A percentile compares a stretch with the other conserved stretches of the same genome.
phyloP scores from a whole-genome alignment of 2,329 filamentous ascomycete species.

The Cercospora sp. region DNA sequence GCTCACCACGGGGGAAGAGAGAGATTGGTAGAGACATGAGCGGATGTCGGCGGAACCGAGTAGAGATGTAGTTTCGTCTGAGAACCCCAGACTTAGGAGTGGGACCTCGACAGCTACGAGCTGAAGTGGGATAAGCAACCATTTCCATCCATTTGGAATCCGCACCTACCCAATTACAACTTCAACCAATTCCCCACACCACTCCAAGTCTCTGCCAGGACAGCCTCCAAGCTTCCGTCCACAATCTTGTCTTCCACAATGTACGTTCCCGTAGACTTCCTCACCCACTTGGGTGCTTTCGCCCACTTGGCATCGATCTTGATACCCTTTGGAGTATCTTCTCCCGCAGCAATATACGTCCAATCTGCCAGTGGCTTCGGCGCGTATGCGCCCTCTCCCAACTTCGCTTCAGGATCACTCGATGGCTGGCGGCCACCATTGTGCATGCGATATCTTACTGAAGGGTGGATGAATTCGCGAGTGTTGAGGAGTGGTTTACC shows the following conservation, averaged over 20 bases:
- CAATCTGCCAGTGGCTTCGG: slow-evolving; percentile 16
- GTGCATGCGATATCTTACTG: slow-evolving; percentile 45
- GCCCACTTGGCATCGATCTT: slow-evolving; percentile 15
- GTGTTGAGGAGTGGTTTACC: slow-evolving; percentile 44
- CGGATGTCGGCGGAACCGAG: no score
- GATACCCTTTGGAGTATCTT: slow-evolving; percentile 4
- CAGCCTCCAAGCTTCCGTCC: slow-evolving; percentile 7
- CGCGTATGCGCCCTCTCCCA: slow-evolving; percentile 17
- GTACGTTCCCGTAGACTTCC: slow-evolving; percentile 12
- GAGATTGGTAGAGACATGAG: no score
- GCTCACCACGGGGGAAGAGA: no score
- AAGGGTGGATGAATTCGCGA: slow-evolving; percentile 53
- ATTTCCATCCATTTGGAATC: no score
- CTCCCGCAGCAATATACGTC: slow-evolving; percentile 15
- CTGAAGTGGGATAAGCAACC: no score
- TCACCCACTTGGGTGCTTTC: slow-evolving; percentile 19
- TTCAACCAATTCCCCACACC: slow-evolving; percentile 11
- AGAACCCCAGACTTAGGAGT: no score
- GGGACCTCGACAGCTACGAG: no score
- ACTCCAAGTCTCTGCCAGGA: slow-evolving; percentile 14
- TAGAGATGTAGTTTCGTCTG: no score
- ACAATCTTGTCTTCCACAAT: slow-evolving; percentile 21
- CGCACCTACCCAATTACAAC: background rate
- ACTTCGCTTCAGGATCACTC: slow-evolving; percentile 3
- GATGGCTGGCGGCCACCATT: slow-evolving; percentile 45